A percentile compares a stretch with the other conserved stretches of the same genome.
Evolutionary conservation across 2,329 filamentous ascomycete species (phyloP).

Genomic region (Talaromyces funiculosus): DNA sequence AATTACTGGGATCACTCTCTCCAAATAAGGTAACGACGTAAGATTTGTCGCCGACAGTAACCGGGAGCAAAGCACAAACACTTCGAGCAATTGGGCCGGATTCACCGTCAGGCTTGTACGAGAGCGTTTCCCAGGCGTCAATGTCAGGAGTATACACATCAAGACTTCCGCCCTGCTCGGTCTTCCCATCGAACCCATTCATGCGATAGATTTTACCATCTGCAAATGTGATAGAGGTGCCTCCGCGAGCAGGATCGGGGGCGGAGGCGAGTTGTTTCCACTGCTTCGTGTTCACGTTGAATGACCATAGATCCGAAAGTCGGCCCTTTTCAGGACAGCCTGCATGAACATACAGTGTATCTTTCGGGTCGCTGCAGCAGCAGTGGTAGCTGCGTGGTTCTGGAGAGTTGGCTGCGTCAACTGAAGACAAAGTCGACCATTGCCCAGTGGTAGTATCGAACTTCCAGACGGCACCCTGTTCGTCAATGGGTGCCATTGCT

Average conservation of each 20-base stretch:
- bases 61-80: constrained; percentile 43
- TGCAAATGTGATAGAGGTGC: constrained; percentile 60
- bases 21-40: constrained; percentile 50
- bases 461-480: constrained; percentile 68
- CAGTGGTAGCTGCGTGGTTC: constrained; percentile 66
- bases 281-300: constrained; percentile 56
- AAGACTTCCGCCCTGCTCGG: constrained; percentile 64
- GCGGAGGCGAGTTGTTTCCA: constrained; percentile 67
- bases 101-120: constrained; percentile 37
- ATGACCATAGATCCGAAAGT: constrained; percentile 70
- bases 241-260: constrained; percentile 61
- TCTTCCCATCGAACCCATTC: constrained; percentile 69
- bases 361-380: constrained; percentile 52
- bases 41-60: constrained; percentile 30
- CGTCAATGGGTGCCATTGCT: constrained; percentile 66
- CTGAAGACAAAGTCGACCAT: constrained; percentile 62
- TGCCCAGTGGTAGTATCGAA: constrained; percentile 60
- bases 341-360: constrained; percentile 70
- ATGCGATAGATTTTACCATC: constrained; percentile 67
- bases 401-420: constrained; percentile 44
- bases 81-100: constrained; percentile 46
- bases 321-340: constrained; percentile 62
- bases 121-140: constrained; percentile 36
- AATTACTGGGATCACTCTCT: constrained; percentile 48
- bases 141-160: constrained; percentile 51